Conservation (phyloP, 2,329 filamentous ascomycete species). For the Xylariaceae sp. region DNA sequence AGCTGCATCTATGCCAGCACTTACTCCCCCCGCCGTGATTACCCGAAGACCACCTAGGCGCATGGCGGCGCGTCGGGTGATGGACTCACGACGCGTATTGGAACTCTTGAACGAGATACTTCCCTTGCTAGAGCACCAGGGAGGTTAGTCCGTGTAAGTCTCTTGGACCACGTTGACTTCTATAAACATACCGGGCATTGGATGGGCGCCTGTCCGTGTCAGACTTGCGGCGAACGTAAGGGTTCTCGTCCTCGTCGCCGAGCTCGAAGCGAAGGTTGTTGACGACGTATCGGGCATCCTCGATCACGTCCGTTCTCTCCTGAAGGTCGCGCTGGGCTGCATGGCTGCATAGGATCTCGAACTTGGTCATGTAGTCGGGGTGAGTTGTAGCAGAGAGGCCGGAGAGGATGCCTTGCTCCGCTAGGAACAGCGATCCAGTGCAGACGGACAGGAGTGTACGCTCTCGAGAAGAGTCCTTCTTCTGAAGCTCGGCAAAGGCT, state of each 20-base stretch:
- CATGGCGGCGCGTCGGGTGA: constrained; percentile 71
- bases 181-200: constrained; percentile 49
- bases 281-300: constrained; percentile 77
- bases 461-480: constrained; percentile 72
- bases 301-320: constrained; percentile 76
- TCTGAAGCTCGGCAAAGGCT: constrained; percentile 73
- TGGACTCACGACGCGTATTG: constrained; percentile 71
- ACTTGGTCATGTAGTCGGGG: constrained; percentile 70
- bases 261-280: constrained; percentile 88
- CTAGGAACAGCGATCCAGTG: constrained; percentile 73
- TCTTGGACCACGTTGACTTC: neutral
- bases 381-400: constrained; percentile 79
- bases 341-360: constrained; percentile 77
- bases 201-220: constrained; percentile 58
- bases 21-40: constrained; percentile 73
- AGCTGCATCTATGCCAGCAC: constrained; percentile 75
- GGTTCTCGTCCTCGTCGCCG: constrained; percentile 75
- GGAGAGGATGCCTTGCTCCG: constrained; percentile 68
- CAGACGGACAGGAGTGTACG: constrained; percentile 76
- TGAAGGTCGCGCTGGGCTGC: constrained; percentile 62
- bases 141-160: constrained; percentile 18
- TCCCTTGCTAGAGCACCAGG: constrained; percentile 58
- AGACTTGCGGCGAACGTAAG: constrained; percentile 72
- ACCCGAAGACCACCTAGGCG: constrained; percentile 65
- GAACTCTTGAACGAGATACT: constrained; percentile 76